These are phyloP conservation scores for Wickerhamiella cacticola DNA, from an alignment of 805 yeast species.

Conservation along the genomic window DNA sequence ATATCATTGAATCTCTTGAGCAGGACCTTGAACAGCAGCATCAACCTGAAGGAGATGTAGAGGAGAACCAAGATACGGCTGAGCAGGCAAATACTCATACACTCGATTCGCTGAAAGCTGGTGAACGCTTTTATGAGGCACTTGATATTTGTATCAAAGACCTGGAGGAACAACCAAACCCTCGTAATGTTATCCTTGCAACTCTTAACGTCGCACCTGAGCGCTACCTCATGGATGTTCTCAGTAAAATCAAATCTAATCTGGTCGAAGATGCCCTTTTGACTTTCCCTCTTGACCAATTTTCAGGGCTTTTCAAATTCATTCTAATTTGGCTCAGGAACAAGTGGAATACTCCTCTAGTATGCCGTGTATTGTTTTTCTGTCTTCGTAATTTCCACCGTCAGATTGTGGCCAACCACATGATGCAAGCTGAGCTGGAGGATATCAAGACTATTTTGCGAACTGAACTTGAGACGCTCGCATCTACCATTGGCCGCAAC, in stretches of 20 bases:
- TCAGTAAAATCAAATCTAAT: constrained; percentile 60
- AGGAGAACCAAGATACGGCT: constrained; percentile 37
- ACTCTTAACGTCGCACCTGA: constrained; percentile 65
- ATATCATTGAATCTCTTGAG: constrained; percentile 60
- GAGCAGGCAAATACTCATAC: constrained; percentile 66
- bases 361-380: constrained; percentile 68
- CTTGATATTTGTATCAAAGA: constrained; percentile 71
- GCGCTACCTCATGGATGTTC: constrained; percentile 61
- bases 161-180: constrained; percentile 32
- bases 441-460: constrained; percentile 54
- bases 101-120: constrained; percentile 82
- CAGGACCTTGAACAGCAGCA: constrained; percentile 15
- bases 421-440: constrained; percentile 44
- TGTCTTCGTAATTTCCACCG: constrained; percentile 59
- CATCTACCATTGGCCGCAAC: constrained; percentile 65
- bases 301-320: constrained; percentile 55
- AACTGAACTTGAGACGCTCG: constrained; percentile 38
- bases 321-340: constrained; percentile 59
- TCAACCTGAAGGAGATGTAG: constrained; percentile 32
- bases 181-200: constrained; percentile 54
- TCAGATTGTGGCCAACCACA: constrained; percentile 47
- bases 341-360: constrained; percentile 42
- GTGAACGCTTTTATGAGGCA: constrained; percentile 87
- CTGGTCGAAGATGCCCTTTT: constrained; percentile 88
- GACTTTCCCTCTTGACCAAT: constrained; percentile 80